Percentiles rank a stretch among this genome's conserved stretches.
phyloP scores from a whole-genome alignment of 2,329 filamentous ascomycete genomes.

The Nigrograna mackinnonii region DNA sequence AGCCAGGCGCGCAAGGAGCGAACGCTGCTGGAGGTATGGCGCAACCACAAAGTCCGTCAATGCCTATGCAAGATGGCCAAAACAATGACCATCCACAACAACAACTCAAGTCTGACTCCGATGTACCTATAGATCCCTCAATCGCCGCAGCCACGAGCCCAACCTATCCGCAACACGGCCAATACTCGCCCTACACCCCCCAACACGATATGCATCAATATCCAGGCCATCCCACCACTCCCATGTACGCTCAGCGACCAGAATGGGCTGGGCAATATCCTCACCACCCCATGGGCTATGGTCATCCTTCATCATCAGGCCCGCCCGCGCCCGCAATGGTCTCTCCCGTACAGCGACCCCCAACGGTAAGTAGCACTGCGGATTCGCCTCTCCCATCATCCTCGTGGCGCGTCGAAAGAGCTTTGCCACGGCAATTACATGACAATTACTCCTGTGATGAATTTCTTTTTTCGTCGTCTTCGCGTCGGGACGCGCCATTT shows the following conservation, averaged over 20 bases:
- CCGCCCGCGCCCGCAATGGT: conserved; percentile 61
- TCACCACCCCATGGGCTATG: conserved; percentile 47
- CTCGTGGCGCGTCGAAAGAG: no score
- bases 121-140: conserved; percentile 98
- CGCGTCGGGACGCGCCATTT: no score
- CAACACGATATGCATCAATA: conserved; percentile 86
- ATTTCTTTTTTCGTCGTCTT: no score
- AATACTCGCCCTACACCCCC: conserved; percentile 86
- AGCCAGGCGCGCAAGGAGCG: conserved; percentile 72
- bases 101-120: conserved; percentile 88
- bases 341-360: conserved; percentile 63
- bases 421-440: no score
- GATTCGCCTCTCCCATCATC: no score
- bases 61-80: conserved; percentile 79
- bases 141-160: conserved; percentile 92
- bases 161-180: conserved; percentile 77
- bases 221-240: conserved; percentile 60
- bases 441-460: no score
- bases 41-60: conserved; percentile 98
- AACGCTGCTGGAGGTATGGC: conserved; percentile 89
- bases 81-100: conserved; percentile 69
- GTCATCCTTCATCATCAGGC: conserved; percentile 61
- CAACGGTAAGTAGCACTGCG: conserved; percentile 64
- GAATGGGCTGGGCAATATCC: conserved; percentile 70
- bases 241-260: conserved; percentile 69